Percentiles rank a stretch among this genome's conserved stretches.
These are phyloP conservation scores for Auriscalpium microsporum DNA, from an alignment of 768 basidiomycete genomes.

Conservation along the genomic window DNA sequence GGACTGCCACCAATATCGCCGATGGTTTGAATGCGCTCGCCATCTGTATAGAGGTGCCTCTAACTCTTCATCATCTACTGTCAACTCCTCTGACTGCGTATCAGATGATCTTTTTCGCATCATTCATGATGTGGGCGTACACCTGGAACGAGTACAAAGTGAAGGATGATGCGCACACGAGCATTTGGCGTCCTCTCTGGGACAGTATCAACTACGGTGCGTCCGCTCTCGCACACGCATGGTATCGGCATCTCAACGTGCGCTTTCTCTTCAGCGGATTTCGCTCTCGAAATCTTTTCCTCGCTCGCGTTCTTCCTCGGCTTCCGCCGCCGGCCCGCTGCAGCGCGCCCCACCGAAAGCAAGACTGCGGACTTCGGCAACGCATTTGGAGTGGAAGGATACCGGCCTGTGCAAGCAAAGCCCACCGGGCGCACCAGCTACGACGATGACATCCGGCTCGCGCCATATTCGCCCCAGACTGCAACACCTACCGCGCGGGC, in stretches of 20 bases:
- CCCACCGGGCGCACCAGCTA: neutral
- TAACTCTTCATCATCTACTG: neutral
- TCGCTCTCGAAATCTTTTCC: conserved; percentile 50
- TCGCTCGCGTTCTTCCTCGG: conserved; percentile 57
- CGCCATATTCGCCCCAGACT: neutral
- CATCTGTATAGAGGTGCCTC: conserved; percentile 69
- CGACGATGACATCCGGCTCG: conserved; percentile 8
- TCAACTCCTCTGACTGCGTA: neutral
- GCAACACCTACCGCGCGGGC: no score
- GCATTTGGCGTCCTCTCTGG: conserved; percentile 63
- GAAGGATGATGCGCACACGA: conserved; percentile 36
- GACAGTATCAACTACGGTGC: conserved; percentile 48
- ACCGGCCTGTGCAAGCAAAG: neutral
- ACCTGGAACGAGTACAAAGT: conserved; percentile 53
- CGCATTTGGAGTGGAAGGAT: conserved; percentile 9
- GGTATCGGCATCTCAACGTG: neutral
- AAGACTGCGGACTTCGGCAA: neutral
- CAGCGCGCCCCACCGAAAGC: conserved; percentile 6
- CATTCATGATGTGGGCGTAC: conserved; percentile 82
- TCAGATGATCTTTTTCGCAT: conserved; percentile 79
- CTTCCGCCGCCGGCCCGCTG: conserved; percentile 26
- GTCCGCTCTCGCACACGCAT: conserved; percentile 15
- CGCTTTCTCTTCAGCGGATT: conserved; percentile 41
- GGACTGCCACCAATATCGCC: conserved; percentile 79
- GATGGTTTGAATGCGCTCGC: conserved; percentile 77